Conservation (phyloP, 1,284 basidiomycete species). For the Somion occarium region DNA sequence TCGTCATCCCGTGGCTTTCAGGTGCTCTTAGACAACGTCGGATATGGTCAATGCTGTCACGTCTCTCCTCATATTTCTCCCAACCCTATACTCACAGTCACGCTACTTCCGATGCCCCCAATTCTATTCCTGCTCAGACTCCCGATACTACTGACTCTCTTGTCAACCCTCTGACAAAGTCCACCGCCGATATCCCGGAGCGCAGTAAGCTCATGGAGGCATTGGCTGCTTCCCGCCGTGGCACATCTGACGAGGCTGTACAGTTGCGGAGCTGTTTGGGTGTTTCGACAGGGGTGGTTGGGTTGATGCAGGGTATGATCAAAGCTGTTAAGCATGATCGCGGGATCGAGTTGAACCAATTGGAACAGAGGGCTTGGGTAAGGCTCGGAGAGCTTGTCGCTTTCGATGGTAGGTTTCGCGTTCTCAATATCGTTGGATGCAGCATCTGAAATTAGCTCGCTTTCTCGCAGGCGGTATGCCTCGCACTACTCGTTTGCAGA, state of each 20-base stretch:
- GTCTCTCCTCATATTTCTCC: constrained; percentile 12
- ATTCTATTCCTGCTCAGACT: neutral
- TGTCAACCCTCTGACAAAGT: neutral
- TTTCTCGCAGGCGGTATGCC: constrained; percentile 20
- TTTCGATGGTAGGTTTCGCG: constrained; percentile 32
- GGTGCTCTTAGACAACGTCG: constrained; percentile 17
- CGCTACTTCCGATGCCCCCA: no score
- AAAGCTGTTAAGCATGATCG: constrained; percentile 25
- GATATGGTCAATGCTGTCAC: constrained; percentile 3
- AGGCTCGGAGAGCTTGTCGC: constrained; percentile 47
- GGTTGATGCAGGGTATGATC: constrained; percentile 32
- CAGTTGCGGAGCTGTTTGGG: constrained; percentile 37
- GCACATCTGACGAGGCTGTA: constrained; percentile 34
- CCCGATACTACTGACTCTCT: neutral
- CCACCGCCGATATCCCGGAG: constrained; percentile 6
- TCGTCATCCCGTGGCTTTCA: constrained; percentile 48
- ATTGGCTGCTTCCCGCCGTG: constrained; percentile 29
- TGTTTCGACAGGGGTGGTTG: constrained; percentile 34
- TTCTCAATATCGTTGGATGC: neutral
- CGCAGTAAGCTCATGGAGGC: constrained; percentile 30
- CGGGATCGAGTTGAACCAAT: constrained; percentile 36
- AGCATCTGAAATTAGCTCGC: no score
- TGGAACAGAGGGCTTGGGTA: constrained; percentile 49
- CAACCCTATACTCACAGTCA: constrained; percentile 6
- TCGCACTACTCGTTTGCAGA: constrained; percentile 40